These are phyloP conservation scores for Boletus tomentosulus DNA, from an alignment of 768 basidiomycete species.

Conservation along the genomic window DNA sequence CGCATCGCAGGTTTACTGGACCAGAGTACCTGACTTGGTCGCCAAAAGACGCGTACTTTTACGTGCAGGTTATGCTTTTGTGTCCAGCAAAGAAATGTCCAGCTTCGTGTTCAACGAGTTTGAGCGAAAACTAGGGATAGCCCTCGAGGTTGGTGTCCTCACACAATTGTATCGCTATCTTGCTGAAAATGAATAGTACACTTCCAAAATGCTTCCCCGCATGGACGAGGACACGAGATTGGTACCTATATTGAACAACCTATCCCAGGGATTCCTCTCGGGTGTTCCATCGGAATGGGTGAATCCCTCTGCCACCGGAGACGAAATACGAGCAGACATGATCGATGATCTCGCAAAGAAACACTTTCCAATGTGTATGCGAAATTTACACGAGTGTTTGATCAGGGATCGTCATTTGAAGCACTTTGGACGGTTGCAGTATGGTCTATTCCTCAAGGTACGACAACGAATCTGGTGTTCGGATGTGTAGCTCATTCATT, in stretches of 20 bases:
- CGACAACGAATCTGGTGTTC: conserved; percentile 1
- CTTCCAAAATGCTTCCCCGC: conserved; percentile 81
- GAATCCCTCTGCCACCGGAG: conserved; percentile 48
- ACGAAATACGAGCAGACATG: conserved; percentile 89
- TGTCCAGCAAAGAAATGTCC: conserved; percentile 69
- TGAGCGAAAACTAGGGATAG: conserved; percentile 61
- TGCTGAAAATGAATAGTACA: conserved; percentile 48
- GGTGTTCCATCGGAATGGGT: conserved; percentile 85
- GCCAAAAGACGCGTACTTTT: conserved; percentile 77
- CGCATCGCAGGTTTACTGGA: conserved; percentile 85
- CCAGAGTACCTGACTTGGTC: conserved; percentile 88
- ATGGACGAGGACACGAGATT: conserved; percentile 94
- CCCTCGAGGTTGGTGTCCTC: conserved; percentile 59
- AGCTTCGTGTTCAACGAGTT: conserved; percentile 90
- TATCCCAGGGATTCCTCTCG: conserved; percentile 90
- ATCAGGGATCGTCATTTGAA: conserved; percentile 81
- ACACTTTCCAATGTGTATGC: conserved; percentile 97
- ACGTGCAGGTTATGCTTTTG: conserved; percentile 82
- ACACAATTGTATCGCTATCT: not conserved
- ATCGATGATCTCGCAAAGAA: conserved; percentile 79
- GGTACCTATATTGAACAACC: conserved; percentile 81
- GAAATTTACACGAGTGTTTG: conserved; percentile 78
- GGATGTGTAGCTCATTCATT: not conserved
- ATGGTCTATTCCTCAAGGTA: conserved; percentile 94
- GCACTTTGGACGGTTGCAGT: conserved; percentile 87